Evolutionary conservation across 192 early-diverging fungal species (phyloP).

Genomic region (Rhizoclosmatium globosum): DNA sequence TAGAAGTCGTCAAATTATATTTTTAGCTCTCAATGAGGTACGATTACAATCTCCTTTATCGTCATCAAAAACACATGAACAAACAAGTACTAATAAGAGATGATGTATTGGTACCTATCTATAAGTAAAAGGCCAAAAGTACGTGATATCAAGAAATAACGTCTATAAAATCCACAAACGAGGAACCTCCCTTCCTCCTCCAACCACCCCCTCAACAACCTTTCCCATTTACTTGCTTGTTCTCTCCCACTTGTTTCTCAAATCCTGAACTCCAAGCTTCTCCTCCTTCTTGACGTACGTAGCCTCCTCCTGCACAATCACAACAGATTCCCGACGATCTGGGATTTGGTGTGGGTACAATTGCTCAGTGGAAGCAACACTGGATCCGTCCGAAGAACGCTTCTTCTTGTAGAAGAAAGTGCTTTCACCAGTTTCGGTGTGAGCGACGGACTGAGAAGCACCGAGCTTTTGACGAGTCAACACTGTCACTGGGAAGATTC

Average conservation of each 20-base stretch:
- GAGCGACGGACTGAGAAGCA: conserved; percentile 54
- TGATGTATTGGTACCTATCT: not conserved
- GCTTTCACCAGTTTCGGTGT: conserved; percentile 15
- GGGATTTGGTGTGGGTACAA: conserved; percentile 34
- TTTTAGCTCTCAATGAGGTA: no score
- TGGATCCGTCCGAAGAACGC: not conserved
- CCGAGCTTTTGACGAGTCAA: conserved; percentile 57
- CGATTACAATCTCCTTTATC: not conserved
- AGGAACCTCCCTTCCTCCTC: no score
- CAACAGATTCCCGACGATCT: conserved; percentile 23
- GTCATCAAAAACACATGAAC: not conserved
- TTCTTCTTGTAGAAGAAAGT: conserved; percentile 29
- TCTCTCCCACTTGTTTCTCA: conserved; percentile 30
- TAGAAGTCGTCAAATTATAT: not conserved
- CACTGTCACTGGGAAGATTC: conserved; percentile 57
- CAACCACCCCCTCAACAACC: no score
- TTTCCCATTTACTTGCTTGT: not conserved
- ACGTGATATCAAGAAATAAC: not conserved
- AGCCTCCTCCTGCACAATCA: not conserved
- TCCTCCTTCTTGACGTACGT: not conserved
- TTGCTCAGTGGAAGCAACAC: conserved; percentile 21
- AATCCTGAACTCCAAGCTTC: conserved; percentile 16
- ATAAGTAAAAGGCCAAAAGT: not conserved
- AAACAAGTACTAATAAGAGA: not conserved
- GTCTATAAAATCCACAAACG: no score